Evolutionary conservation across 2,329 filamentous ascomycete genomes (phyloP), one percentile per base, ranked within the genome.

Genomic region (Fusarium piperis): DNA sequence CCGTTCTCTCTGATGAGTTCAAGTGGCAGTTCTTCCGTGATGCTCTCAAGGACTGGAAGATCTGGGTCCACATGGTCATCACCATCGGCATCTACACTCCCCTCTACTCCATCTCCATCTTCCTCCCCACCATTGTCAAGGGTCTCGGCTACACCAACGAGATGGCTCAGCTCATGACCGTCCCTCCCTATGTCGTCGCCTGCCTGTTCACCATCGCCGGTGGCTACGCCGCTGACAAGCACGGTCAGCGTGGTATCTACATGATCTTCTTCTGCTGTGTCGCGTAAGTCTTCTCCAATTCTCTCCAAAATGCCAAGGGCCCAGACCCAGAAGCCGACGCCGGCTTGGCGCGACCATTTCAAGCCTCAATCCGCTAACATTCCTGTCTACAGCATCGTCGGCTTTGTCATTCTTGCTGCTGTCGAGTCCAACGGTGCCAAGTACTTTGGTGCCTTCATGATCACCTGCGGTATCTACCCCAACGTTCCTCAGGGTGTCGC

Each of bases 11-110:
- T 26, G 87, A 91, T 68, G 87, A 87, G 13, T 86, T 92, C 68
- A 83, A 90, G 35, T 79, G 87, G 65, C 85, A 86, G 71, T 91
- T 85, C 53, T 78, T 87, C 57, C 82, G 79, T 74, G 81, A 88
- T 52, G 90, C 91, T 16, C 75, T 92, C 59, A 84, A 84, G 68
- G 89, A 90, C 79, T 89, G 87, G 84, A 85, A 85, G 79, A 84
- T 85, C 53, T 86, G 83, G 76, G 79, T 86, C 10, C 83, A 92
- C 67, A 87, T 92, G 74, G 63, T 87, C 60, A 89, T 88, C 80
- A 92, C 91, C 79, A 89, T 91, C 67, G 86, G 90, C 58, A 88
- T 83, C 64, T 82, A 81, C 70, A 81, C 79, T 5, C 80, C 80
- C 6, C 78, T 82, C 18, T 83, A 82, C 74, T 81, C 79, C 67